These are phyloP conservation scores for Protomyces arabidopsidicola DNA, from an alignment of 1,139 yeast species.

Conservation along the genomic window DNA sequence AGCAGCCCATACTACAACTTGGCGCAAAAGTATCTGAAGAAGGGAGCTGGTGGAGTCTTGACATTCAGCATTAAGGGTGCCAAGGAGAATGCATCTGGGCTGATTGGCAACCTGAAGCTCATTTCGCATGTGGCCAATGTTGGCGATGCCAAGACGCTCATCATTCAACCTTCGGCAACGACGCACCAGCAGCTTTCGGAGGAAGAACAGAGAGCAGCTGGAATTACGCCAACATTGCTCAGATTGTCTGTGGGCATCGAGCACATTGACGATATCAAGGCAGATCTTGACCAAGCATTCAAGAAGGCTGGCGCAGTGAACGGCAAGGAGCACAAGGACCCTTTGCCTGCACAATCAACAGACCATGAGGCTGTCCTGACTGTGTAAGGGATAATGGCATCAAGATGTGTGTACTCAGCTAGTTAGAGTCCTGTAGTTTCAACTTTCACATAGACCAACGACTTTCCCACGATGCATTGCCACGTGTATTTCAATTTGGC, in stretches of 20 bases:
- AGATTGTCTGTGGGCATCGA: conserved; percentile 90
- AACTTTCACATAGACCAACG: too few relatives aligned
- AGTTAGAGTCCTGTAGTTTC: too few relatives aligned
- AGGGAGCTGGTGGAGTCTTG: conserved; percentile 77
- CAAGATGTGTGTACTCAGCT: too few relatives aligned
- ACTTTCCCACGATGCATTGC: too few relatives aligned
- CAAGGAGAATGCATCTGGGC: conserved; percentile 65
- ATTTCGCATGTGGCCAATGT: conserved; percentile 94
- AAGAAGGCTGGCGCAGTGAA: conserved; percentile 45
- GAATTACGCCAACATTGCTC: conserved; percentile 74
- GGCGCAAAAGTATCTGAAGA: conserved; percentile 71
- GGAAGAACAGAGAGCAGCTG: conserved; percentile 72
- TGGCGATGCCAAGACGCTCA: conserved; percentile 91
- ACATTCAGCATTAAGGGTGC: conserved; percentile 79
- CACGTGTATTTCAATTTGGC: too few relatives aligned
- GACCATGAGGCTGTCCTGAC: not conserved
- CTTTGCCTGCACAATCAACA: not conserved
- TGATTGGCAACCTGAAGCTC: conserved; percentile 74
- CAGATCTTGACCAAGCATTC: conserved; percentile 49
- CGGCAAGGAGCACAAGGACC: not conserved
- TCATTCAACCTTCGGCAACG: conserved; percentile 91
- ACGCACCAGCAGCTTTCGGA: conserved; percentile 88
- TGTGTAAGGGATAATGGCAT: not conserved
- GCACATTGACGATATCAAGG: conserved; percentile 80
- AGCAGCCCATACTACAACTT: conserved; percentile 76